These are phyloP conservation scores for Pugionium dolabratum DNA, from an alignment of 345 rosid species.

Conservation along the genomic window DNA sequence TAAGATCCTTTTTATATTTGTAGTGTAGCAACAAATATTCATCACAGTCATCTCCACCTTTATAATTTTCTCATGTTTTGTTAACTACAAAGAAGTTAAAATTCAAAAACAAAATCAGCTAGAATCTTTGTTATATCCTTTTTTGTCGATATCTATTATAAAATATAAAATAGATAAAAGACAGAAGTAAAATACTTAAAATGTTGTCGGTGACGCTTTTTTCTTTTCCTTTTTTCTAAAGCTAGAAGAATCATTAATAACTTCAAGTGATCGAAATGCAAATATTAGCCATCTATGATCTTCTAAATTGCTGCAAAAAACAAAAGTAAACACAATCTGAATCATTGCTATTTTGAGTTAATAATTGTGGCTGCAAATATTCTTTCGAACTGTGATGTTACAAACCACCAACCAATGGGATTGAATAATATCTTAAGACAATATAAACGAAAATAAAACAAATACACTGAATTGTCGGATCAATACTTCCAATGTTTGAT, in stretches of 20 bases:
- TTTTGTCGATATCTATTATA: not conserved
- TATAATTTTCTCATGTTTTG: slow-evolving; percentile 10
- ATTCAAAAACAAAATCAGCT: not conserved
- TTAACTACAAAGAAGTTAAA: not conserved
- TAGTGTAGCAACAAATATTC: slow-evolving; percentile 11
- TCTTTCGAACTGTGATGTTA: not conserved
- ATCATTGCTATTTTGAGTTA: too few relatives aligned
- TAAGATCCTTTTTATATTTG: slow-evolving; percentile 11
- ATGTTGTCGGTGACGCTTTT: slow-evolving; percentile 28
- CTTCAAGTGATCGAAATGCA: not conserved
- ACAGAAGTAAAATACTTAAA: slow-evolving; percentile 21
- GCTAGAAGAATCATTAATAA: not conserved
- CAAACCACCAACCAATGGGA: slow-evolving; percentile 1
- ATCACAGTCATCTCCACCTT: not conserved
- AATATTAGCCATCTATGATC: not conserved
- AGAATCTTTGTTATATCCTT: not conserved
- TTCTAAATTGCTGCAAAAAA: not conserved
- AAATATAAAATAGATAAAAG: slow-evolving; percentile 4
- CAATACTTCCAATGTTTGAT: not conserved
- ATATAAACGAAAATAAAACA: not conserved
- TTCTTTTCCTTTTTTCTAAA: slow-evolving; percentile 3
- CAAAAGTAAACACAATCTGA: not conserved
- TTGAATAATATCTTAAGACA: not conserved
- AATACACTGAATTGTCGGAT: too few relatives aligned
- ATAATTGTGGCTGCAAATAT: not conserved